Base-by-base conservation (phyloP, 108 stramenopile species). In the Phaeodactylum tricornutum region DNA sequence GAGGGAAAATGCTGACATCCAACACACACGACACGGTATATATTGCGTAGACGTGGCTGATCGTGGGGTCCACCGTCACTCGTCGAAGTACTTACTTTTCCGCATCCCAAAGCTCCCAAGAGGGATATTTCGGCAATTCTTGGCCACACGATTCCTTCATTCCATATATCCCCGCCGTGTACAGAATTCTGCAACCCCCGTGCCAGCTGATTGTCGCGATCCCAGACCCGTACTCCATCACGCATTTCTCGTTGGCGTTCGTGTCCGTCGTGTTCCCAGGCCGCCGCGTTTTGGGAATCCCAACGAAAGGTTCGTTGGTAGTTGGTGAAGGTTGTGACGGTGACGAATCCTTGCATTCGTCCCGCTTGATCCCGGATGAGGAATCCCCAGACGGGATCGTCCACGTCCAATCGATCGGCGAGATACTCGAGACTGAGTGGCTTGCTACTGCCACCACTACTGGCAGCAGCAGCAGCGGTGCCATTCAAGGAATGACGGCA, bases 91-190 rank as follows among this genome's bases (percentile, higher is more conserved):
- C 66, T 55, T 30, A 66, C 72, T 60, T 67, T 74, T 41, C 58
- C 93, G 74, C 75, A 87, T 59, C 59, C 86, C 71, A 69, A 74
- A 53, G 43, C 79, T 57, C 50, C 93, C 71, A 70, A 74, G 27
- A 94, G 55, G 1, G 84, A 81, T 46, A 94, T 66, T 57, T 94
- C 93, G 2, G 93, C 93, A 55, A 94, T 75, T 39, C 75, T 64
- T 26, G 93, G 93, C 66, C 82, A 94, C 9, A 94, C 84, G 37
- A 94, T 81, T 0, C 93, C 93, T 67, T 94, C 93, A 40, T 77
- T 64, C 54, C 79, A 87, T 4, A 89, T 83, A 65, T 94, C 82
- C 24, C 93, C 93, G 38, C 72, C 66, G 25, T 79, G 72, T 37
- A 86, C 82, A 20, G 82, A 75, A 4, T 59, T 27, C 29, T 91